Evolutionary conservation across 2,329 filamentous ascomycete genomes (phyloP), one percentile per base, ranked within the genome.

Genomic region (Verticillium longisporum): DNA sequence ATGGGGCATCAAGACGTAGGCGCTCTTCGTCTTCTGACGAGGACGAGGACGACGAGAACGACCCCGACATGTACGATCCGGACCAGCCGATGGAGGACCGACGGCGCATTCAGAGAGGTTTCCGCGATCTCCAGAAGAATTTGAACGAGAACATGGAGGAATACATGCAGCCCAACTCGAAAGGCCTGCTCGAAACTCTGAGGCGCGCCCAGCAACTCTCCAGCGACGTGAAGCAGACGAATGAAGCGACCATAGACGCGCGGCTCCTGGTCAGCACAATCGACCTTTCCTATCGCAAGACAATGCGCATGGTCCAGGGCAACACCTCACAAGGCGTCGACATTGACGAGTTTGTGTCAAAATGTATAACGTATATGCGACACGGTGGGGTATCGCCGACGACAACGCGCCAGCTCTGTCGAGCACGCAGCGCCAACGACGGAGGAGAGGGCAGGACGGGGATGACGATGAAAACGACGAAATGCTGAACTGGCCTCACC

Each of bases 191-290:
- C 61, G 80, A 88, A 10, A 86, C 87, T 1, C 78, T 98, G 31
- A 73, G 83, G 31, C 82, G 83, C 65, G 88, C 89, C 15, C 88
- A 95, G 67, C 73, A 80, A 38, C 76, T 88, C 14, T 87, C 88
- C 63, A 79, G 80, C 61, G 80, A 86, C 66, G 88, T 96, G 63
- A 91, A 89, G 68, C 93, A 97, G 77, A 97, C 95, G 0, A 87
- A 88, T 2, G 95, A 98, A 72, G 95, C 95, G 1, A 91, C 90
- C 1, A 88, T 96, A 63, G 95, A 99, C 72, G 92, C 94, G 0
- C 87, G 90, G n/a, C 80, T 96, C 32, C 82, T 98, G 3, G 89
- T 97, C 57, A 87, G 84, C 65, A 87, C 91, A 0, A 90, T 91
- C 5, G 92, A 97, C 65, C 75, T 96, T 4, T 88, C 90, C 0